Base-by-base conservation (phyloP, 352 stramenopile genomes). In the Pythium rishiriense region DNA sequence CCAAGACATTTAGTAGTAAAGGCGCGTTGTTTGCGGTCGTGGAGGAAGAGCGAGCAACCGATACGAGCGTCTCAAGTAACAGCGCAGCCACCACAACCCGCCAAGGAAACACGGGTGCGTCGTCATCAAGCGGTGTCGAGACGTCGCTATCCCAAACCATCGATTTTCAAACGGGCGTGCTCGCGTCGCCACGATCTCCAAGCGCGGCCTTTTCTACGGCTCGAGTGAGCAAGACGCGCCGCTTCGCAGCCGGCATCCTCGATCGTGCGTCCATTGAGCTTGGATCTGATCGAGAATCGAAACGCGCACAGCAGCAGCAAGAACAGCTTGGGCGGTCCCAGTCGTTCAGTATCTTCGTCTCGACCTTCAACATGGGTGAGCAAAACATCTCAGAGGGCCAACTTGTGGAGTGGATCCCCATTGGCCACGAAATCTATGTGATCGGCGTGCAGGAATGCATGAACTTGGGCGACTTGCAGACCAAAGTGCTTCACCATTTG, bases 401-500 rank as follows among this genome's bases (percentile, higher is more conserved):
- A 31, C 64, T 93, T 58, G 72, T 86, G 7, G 63, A 79, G 60
- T 97, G 91, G 91, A 94, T 97, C 64, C 87, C 89, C 21, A 62
- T 79, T 6, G 88, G 87, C 28, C 72, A 93, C 62, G 88, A 97
- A 47, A 75, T 97, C 0, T 97, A 97, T 45, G 87, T 95, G 14
- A 91, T 97, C 43, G 91, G 88, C n/a, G 79, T 97, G 8, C 89
- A 97, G 62, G 91, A 97, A 66, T 97, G 91, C 70, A 92, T 97
- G 77, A 75, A 94, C 47, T 70, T 96, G 41, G 72, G 56, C 8
- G 83, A 91, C 33, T 59, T 97, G 9, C 78, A 90, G 45, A 68
- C 72, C 25, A 89, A 87, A 41, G 78, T 96, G 17, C 57, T 81
- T 29, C 72, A 83, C 10, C 75, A 96, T 46, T 73, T 93, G 37